Percentiles rank a stretch among this genome's conserved stretches.
These are phyloP conservation scores for Dryas octopetala DNA, from an alignment of 306 rosid species.

Conservation along the genomic window DNA sequence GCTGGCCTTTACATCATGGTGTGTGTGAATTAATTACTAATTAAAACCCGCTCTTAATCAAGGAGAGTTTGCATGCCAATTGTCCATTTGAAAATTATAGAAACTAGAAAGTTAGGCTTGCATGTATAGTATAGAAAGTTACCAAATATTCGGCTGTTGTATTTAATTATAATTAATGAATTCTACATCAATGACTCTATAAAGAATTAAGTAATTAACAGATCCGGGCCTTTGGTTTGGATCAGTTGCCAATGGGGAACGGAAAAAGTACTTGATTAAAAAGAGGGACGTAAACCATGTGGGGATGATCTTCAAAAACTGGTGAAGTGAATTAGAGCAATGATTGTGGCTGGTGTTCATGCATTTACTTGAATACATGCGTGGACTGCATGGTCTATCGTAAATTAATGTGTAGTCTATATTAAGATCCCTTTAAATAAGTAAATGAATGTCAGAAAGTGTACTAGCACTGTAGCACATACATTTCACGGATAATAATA, in stretches of 20 bases:
- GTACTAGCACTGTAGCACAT: no score
- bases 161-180: neutral
- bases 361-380: neutral
- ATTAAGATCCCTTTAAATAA: neutral
- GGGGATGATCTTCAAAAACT: neutral
- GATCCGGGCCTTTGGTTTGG: neutral
- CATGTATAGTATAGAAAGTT: no score
- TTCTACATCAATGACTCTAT: neutral
- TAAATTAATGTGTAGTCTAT: neutral
- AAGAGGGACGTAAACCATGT: neutral
- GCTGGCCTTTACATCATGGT: constrained; percentile 52
- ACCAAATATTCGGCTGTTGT: neutral
- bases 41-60: neutral
- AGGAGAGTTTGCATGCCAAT: neutral
- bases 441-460: neutral
- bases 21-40: constrained; percentile 4
- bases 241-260: constrained; percentile 8
- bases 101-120: no score
- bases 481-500: no score
- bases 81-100: neutral
- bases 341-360: neutral
- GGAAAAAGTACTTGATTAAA: neutral
- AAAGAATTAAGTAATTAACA: neutral
- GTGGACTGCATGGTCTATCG: neutral
- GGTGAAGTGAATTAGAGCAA: neutral